phyloP scores from a whole-genome alignment of 2,329 filamentous ascomycete genomes.

The Teratosphaeria gauchensis region DNA sequence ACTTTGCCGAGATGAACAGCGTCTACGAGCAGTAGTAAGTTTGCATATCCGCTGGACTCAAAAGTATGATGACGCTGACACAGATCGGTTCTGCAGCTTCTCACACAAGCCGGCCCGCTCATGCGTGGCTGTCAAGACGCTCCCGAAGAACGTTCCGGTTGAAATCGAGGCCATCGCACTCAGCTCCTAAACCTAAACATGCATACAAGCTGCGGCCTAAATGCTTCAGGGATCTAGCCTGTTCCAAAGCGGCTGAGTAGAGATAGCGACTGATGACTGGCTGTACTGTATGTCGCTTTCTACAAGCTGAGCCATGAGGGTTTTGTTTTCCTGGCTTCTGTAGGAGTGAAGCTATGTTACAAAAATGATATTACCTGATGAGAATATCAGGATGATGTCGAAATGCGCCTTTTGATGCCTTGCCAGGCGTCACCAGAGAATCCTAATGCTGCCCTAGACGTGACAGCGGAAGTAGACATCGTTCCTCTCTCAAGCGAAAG shows the following conservation, averaged over 20 bases:
- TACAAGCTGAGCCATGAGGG: not conserved
- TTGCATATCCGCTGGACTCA: not conserved
- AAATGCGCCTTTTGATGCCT: not conserved
- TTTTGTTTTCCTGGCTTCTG: not conserved
- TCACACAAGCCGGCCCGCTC: slow-evolving; percentile 74
- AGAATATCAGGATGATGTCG: not conserved
- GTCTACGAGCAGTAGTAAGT: slow-evolving; percentile 63
- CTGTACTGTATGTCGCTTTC: not conserved
- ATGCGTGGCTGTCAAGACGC: slow-evolving; percentile 81
- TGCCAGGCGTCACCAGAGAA: not conserved
- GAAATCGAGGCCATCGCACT: slow-evolving; percentile 84
- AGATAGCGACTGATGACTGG: not conserved
- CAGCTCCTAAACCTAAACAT: slow-evolving; percentile 1
- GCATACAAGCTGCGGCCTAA: not conserved
- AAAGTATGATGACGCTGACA: not conserved
- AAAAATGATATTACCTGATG: not conserved
- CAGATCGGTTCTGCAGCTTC: slow-evolving; percentile 37
- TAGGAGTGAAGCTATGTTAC: not conserved
- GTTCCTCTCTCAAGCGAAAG: slow-evolving; percentile 7
- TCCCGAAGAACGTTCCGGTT: slow-evolving; percentile 76
- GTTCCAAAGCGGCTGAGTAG: not conserved
- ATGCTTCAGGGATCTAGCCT: not conserved
- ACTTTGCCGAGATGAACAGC: slow-evolving; percentile 80
- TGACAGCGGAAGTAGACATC: not conserved
- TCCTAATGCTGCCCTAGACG: not conserved